Conservation (phyloP, 495 filamentous ascomycete genomes). For the Astrothelium subdiscretum region DNA sequence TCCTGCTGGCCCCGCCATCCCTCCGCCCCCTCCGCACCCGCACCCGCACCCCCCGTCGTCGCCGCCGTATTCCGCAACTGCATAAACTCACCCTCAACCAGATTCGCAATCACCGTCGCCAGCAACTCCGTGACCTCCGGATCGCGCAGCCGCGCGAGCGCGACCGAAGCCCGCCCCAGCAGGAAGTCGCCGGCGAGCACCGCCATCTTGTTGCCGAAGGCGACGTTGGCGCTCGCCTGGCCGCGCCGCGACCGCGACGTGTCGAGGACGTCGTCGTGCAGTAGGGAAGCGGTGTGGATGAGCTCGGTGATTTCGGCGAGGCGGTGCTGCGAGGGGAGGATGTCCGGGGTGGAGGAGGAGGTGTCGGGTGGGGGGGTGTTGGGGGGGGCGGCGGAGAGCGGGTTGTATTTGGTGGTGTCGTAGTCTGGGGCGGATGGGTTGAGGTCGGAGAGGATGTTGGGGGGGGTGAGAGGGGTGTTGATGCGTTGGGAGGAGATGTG, state of each 20-base stretch:
- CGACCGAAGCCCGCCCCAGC: slow-evolving; percentile 84
- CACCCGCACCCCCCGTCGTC: background rate
- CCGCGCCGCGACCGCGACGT: slow-evolving; percentile 74
- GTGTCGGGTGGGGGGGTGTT: slow-evolving; percentile 39
- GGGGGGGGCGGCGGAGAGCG: slow-evolving; percentile 24
- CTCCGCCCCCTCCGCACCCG: no score
- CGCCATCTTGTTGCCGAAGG: slow-evolving; percentile 98
- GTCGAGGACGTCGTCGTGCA: slow-evolving; percentile 98
- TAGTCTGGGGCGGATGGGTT: slow-evolving; percentile 48
- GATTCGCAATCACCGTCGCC: slow-evolving; percentile 90
- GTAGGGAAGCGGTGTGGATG: slow-evolving; percentile 89
- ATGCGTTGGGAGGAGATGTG: slow-evolving; percentile 32
- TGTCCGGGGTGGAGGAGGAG: slow-evolving; percentile 39
- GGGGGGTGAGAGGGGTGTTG: slow-evolving; percentile 65
- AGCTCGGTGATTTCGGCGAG: slow-evolving; percentile 94
- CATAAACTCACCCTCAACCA: slow-evolving; percentile 99
- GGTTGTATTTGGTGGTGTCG: slow-evolving; percentile 4
- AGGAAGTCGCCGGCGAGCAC: slow-evolving; percentile 93
- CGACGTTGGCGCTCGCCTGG: slow-evolving; percentile 75
- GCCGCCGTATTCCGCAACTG: slow-evolving; percentile 86
- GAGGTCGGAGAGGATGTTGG: slow-evolving; percentile 61
- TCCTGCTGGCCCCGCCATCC: background rate
- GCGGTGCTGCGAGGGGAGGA: slow-evolving; percentile 83
- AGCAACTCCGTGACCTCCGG: slow-evolving; percentile 90
- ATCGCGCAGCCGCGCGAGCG: slow-evolving; percentile 77